Conservation (phyloP, 345 rosid species). For the Hibiscus syriacus region DNA sequence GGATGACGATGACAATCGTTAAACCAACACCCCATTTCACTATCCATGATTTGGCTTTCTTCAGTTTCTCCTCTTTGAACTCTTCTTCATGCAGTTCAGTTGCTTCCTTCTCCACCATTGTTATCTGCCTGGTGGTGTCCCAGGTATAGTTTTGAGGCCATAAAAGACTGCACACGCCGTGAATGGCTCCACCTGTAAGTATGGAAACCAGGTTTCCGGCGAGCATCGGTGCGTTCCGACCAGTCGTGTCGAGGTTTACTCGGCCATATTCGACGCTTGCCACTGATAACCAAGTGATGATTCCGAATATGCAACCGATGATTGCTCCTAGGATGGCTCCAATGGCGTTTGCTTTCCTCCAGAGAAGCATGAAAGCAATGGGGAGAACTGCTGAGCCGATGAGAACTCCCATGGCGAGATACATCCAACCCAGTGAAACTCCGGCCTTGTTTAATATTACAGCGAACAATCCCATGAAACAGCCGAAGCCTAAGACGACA, state of each 20-base stretch:
- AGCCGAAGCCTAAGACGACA: conserved; percentile 71
- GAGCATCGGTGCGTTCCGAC: conserved; percentile 81
- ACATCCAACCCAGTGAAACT: no score
- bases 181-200: conserved; percentile 66
- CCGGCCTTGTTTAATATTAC: conserved; percentile 77
- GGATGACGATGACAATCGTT: conserved; percentile 18
- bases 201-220: conserved; percentile 79
- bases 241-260: conserved; percentile 66
- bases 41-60: conserved; percentile 71
- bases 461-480: conserved; percentile 92
- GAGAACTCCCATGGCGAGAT: no score
- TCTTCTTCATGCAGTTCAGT: conserved; percentile 52
- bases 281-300: conserved; percentile 62
- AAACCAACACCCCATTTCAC: conserved; percentile 78
- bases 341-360: no score
- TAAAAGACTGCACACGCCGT: conserved; percentile 56
- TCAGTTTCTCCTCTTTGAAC: conserved; percentile 64
- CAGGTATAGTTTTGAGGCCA: conserved; percentile 75
- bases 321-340: conserved; percentile 74
- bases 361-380: no score
- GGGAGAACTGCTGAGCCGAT: no score
- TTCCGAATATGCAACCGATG: conserved; percentile 65
- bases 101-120: conserved; percentile 38
- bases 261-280: conserved; percentile 55
- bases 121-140: conserved; percentile 75